Percentiles rank a stretch among this genome's conserved stretches.
Evolutionary conservation across 176 grass and related monocot genomes (phyloP).

Genomic region (Raddia guianensis): DNA sequence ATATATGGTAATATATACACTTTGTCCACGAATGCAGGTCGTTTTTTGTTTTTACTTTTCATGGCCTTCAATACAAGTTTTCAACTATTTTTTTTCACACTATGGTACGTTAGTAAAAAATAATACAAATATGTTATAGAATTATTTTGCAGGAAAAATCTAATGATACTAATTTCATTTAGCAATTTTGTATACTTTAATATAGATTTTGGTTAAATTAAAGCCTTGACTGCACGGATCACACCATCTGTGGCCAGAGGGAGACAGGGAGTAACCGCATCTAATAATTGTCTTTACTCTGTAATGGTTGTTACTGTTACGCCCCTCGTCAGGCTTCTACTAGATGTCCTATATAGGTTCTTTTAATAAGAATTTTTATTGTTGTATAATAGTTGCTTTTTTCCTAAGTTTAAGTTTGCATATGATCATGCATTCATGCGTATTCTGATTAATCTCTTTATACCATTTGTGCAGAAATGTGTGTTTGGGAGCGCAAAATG

Average conservation of each 20-base stretch:
- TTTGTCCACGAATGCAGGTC: too few species aligned
- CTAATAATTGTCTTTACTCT: constrained; percentile 24
- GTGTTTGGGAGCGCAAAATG: constrained; percentile 46
- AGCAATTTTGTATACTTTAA: too few species aligned
- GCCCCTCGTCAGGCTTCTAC: neutral
- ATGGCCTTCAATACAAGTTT: too few species aligned
- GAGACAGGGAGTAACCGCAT: neutral
- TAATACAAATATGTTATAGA: too few species aligned
- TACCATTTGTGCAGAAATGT: constrained; percentile 49
- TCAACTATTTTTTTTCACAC: too few species aligned
- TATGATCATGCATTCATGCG: neutral
- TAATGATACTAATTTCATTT: too few species aligned
- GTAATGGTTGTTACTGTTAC: neutral
- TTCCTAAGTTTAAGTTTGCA: neutral
- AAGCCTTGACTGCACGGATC: too few species aligned
- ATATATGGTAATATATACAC: neutral
- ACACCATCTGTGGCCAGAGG: too few species aligned
- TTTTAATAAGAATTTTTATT: constrained; percentile 2
- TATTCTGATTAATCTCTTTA: constrained; percentile 7
- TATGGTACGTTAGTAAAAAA: too few species aligned
- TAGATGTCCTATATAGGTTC: neutral
- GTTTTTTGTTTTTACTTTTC: too few species aligned
- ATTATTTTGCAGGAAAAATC: too few species aligned
- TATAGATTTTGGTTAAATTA: too few species aligned
- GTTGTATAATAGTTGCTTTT: neutral